These are phyloP conservation scores for Helenozyma rhizophorensis DNA, from an alignment of 805 yeast species.

Conservation along the genomic window DNA sequence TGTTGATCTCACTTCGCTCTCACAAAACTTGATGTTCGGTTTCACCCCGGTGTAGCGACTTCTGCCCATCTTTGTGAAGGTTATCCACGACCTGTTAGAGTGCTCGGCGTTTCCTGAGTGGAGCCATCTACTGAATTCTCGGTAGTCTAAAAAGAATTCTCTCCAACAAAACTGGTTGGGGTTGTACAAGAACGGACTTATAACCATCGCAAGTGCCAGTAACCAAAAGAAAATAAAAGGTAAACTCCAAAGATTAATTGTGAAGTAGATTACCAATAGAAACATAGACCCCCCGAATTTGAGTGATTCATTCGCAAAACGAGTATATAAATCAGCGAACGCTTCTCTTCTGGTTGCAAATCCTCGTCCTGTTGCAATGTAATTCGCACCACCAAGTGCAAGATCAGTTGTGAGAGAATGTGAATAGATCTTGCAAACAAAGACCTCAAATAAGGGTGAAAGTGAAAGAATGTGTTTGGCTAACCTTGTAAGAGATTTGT, in stretches of 20 bases:
- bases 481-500: conserved; percentile 70
- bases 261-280: conserved; percentile 10
- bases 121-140: conserved; percentile 87
- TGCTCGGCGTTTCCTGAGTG: conserved; percentile 17
- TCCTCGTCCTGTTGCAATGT: conserved; percentile 83
- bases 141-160: conserved; percentile 93
- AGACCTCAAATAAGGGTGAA: conserved; percentile 80
- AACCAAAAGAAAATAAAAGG: conserved; percentile 98
- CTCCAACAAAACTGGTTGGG: conserved; percentile 98
- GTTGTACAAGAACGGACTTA: conserved; percentile 92
- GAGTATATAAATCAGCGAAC: conserved; percentile 66
- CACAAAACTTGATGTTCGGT: conserved; percentile 12
- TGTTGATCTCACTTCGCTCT: conserved; percentile 36
- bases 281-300: conserved; percentile 51
- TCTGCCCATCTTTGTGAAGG: conserved; percentile 10
- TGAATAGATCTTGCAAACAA: conserved; percentile 76
- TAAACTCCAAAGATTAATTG: conserved; percentile 81
- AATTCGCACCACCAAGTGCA: conserved; percentile 82
- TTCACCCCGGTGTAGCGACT: conserved; percentile 14
- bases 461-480: conserved; percentile 63
- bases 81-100: conserved; percentile 9
- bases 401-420: conserved; percentile 67
- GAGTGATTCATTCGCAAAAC: conserved; percentile 78
- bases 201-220: conserved; percentile 77
- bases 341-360: conserved; percentile 79